These are phyloP conservation scores for Microcyclospora tardicrescens DNA, from an alignment of 2,329 filamentous ascomycete species.

Conservation along the genomic window DNA sequence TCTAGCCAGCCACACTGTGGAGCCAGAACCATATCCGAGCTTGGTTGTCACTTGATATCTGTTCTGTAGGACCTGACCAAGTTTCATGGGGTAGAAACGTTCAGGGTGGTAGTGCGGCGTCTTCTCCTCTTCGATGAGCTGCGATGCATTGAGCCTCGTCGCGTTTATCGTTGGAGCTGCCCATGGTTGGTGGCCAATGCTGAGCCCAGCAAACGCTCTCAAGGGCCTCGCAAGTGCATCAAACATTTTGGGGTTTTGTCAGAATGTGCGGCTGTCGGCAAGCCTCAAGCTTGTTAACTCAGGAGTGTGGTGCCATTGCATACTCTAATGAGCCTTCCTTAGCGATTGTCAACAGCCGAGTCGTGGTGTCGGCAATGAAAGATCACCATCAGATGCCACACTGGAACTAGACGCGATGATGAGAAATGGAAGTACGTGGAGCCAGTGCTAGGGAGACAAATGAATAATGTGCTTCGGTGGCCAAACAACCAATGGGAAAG, in stretches of 20 bases:
- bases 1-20: slow-evolving; percentile 5
- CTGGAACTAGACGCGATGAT: too few relatives aligned
- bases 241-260: neutral
- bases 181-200: neutral
- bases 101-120: neutral
- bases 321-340: too few relatives aligned
- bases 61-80: slow-evolving; percentile 2
- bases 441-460: too few relatives aligned
- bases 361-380: too few relatives aligned
- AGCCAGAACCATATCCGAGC: slow-evolving; percentile 3
- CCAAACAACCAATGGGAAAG: too few relatives aligned
- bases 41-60: slow-evolving; percentile 3
- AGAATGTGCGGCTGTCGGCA: too few relatives aligned
- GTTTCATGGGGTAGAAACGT: neutral
- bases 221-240: neutral
- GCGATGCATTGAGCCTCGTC: neutral
- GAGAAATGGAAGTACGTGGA: too few relatives aligned
- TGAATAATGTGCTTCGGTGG: too few relatives aligned
- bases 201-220: neutral
- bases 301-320: too few relatives aligned
- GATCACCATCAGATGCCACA: too few relatives aligned
- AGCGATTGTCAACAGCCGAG: too few relatives aligned
- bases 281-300: too few relatives aligned
- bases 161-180: neutral
- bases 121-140: slow-evolving; percentile 1